Percentiles rank a stretch among this genome's conserved stretches.
Evolutionary conservation across 768 basidiomycete species (phyloP).

Genomic region (Pleurotus tuoliensis): DNA sequence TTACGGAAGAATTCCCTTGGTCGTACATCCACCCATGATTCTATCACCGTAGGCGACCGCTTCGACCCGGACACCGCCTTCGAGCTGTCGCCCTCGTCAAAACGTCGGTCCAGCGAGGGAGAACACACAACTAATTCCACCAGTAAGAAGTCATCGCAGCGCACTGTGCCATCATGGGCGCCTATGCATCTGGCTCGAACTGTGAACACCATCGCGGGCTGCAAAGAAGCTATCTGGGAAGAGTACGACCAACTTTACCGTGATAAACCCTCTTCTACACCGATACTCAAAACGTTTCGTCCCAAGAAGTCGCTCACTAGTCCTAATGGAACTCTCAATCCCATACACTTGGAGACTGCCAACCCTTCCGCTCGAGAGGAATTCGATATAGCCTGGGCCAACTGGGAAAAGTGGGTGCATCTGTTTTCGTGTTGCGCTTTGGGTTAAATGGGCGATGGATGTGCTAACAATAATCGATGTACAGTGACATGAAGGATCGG

Average conservation of each 20-base stretch:
- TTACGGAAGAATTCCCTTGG: constrained; percentile 10
- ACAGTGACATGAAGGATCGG: constrained; percentile 74
- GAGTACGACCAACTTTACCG: constrained; percentile 54
- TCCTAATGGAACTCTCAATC: constrained; percentile 16
- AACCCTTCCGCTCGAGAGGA: constrained; percentile 42
- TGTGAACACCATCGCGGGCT: constrained; percentile 52
- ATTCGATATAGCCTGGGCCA: constrained; percentile 64
- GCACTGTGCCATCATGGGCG: constrained; percentile 39
- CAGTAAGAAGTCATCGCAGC: constrained; percentile 11
- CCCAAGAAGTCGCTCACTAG: constrained; percentile 6
- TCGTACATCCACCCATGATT: background rate
- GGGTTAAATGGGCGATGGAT: background rate
- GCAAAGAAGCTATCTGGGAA: constrained; percentile 67
- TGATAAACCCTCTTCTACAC: constrained; percentile 26
- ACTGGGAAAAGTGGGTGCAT: constrained; percentile 58
- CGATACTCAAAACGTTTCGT: constrained; percentile 31
- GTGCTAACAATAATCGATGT: constrained; percentile 7
- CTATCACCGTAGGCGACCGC: background rate
- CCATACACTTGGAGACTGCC: constrained; percentile 11
- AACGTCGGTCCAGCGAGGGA: constrained; percentile 11
- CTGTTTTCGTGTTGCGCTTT: background rate
- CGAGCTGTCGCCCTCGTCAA: constrained; percentile 1
- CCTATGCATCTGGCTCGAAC: constrained; percentile 64
- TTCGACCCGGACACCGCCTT: constrained; percentile 1
- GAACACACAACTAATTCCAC: constrained; percentile 14